Evolutionary conservation across 345 rosid species (phyloP).

Genomic region (Arabidopsis thaliana): DNA sequence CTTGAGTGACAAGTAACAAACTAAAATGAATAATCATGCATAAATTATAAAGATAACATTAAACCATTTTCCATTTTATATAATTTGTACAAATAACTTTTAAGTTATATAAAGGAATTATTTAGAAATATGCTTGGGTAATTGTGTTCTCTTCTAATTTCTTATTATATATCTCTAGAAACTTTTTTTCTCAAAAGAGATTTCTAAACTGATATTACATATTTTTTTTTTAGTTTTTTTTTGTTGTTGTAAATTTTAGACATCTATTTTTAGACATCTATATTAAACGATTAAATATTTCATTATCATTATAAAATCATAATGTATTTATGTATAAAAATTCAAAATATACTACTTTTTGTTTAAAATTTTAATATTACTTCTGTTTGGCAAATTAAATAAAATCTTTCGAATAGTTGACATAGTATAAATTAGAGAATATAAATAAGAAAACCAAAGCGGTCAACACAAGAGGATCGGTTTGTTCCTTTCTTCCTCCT

Average conservation of each 20-base stretch:
- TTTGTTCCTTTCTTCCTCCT: neutral
- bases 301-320: neutral
- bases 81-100: neutral
- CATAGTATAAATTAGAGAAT: neutral
- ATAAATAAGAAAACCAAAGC: slow-evolving; percentile 13
- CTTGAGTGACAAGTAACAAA: neutral
- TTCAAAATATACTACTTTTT: neutral
- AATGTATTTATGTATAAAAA: neutral
- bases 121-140: neutral
- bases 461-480: slow-evolving; percentile 38
- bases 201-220: no score
- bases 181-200: no score
- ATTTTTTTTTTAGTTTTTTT: no score
- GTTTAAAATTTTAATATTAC: no score
- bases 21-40: no score
- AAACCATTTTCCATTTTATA: neutral
- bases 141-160: neutral
- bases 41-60: neutral
- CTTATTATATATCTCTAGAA: neutral
- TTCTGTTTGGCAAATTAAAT: no score
- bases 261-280: no score
- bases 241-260: no score
- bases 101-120: neutral
- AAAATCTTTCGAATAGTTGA: no score
- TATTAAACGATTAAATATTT: neutral